Evolutionary conservation across 2,329 filamentous ascomycete species (phyloP), one percentile per base, ranked within the genome.

Genomic region (Aspergillus sojae): DNA sequence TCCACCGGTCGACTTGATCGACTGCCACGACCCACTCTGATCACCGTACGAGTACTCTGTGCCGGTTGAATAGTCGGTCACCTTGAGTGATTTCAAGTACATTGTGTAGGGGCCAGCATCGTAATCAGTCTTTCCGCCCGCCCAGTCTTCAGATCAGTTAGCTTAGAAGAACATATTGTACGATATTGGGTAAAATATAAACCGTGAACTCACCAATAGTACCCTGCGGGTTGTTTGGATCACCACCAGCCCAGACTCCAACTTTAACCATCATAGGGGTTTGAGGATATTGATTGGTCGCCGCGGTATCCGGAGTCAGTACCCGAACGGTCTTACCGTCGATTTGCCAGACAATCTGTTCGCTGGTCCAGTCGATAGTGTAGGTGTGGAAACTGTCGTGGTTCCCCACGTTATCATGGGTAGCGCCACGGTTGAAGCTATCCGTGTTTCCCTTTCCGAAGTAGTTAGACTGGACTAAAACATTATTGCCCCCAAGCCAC

Each of bases 181-280:
- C 6, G 21, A 21, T 7, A 41, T 9, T 14, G 14, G 5, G 21
- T 14, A 14, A 26, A 4, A 34, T 53, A 36, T 16, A 14, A 30
- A 19, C 30, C 9, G 34, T 32, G 21, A 23, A 77, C 81, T 75
- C 74, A 84, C 81, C 71, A 71, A 98, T 92, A 19, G 94, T 98
- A 62, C 95, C 95, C 16, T 84, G 77, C 1, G 89, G 74, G 77
- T 98, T 97, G 32, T 83, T 84, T 0, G 92, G 80, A 77, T 98
- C 95, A 70, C 95, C 95, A 73, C 93, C 95, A 59, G 92, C 89
- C 95, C 95, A 99, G 62, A 91, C 83, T 65, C 95, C 95, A 71
- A 98, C 89, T 79, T 94, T 96, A 80, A 98, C 82, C 79, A 93
- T 91, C 93, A 97, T 97, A 4, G 95, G 95, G 0, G 93, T 93